Base-by-base conservation (phyloP, 2,329 filamentous ascomycete species). In the Colletotrichum sp. region DNA sequence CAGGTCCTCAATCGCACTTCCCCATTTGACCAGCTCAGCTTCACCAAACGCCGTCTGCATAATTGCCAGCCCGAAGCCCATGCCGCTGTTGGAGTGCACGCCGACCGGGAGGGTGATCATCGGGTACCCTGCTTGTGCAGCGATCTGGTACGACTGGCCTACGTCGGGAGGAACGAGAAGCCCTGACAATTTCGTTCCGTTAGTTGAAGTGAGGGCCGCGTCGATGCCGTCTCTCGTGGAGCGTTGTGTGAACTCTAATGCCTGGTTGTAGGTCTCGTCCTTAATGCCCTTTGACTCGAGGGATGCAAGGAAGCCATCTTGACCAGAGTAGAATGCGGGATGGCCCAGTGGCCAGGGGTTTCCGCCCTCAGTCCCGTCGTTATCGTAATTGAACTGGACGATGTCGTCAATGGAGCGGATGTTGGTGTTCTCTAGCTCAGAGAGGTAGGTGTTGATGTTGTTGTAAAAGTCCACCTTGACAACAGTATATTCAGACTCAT, bases 101-200 rank as follows among this genome's bases (percentile, higher is more conserved):
- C 92, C 92, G 0, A 89, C 92, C 0, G 94, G 94, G 2, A 96
- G 81, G 0, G 94, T 95, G 67, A 95, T 87, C 81, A 94, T 89
- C 0, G 94, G 94, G 80, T 95, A 96, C 0, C 94, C 94, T 7
- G 94, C 94, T 84, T 95, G 93, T 0, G 94, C 94, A 1, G 93
- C 92, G 75, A 95, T 90, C 83, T 95, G 92, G 77, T 92, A 92
- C 6, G 90, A 90, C 82, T 94, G 92, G 0, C 89, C 94, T 5
- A 94, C 92, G 80, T 94, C 91, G 0, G 93, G 88, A 7, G 94
- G 94, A 0, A 95, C 92, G 2, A 96, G 86, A 4, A 96, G 86
- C 3, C 90, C 94, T 72, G 92, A 89, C 2, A 95, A 85, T 24
- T 83, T 76, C 9, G 75, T 79, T 5, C 82, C 84, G 28, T 84